Evolutionary conservation across 1,284 basidiomycete genomes (phyloP).

Genomic region (Hortiboletus rubellus): DNA sequence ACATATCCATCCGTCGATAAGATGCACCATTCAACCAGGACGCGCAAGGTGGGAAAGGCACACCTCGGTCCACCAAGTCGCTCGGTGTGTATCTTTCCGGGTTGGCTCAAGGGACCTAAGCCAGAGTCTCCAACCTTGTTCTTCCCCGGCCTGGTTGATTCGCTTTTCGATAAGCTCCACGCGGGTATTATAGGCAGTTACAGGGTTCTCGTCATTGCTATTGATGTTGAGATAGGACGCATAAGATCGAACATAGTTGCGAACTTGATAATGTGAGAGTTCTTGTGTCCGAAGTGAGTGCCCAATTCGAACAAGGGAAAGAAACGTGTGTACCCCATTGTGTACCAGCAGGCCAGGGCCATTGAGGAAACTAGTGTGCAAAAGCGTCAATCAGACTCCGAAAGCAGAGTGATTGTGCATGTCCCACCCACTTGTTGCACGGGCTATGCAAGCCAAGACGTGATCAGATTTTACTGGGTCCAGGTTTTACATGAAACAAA

Average conservation of each 20-base stretch:
- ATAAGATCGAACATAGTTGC: slow-evolving; percentile 37
- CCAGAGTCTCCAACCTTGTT: slow-evolving; percentile 43
- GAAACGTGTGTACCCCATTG: slow-evolving; percentile 15
- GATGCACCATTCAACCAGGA: not conserved
- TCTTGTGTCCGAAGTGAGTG: slow-evolving; percentile 12
- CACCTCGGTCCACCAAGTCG: slow-evolving; percentile 25
- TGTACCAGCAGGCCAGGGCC: slow-evolving; percentile 15
- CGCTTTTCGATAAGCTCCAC: slow-evolving; percentile 48
- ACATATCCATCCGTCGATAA: not conserved
- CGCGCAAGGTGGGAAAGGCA: not conserved
- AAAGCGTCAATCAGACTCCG: not conserved
- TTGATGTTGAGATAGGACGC: slow-evolving; percentile 44
- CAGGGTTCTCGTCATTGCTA: slow-evolving; percentile 41
- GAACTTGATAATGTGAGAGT: slow-evolving; percentile 24
- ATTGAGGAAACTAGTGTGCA: slow-evolving; percentile 11
- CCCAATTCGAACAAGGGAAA: too few relatives aligned
- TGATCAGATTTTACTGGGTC: not conserved
- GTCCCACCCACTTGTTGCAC: slow-evolving; percentile 8
- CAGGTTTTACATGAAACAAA: not conserved
- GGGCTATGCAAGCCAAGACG: not conserved
- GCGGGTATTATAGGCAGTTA: slow-evolving; percentile 48
- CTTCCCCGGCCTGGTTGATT: slow-evolving; percentile 29
- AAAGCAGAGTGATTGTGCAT: not conserved
- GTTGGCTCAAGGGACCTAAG: slow-evolving; percentile 34
- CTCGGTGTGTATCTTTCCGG: slow-evolving; percentile 31